Base-by-base conservation (phyloP, 2,329 filamentous ascomycete species). In the Didymella arachidicola region DNA sequence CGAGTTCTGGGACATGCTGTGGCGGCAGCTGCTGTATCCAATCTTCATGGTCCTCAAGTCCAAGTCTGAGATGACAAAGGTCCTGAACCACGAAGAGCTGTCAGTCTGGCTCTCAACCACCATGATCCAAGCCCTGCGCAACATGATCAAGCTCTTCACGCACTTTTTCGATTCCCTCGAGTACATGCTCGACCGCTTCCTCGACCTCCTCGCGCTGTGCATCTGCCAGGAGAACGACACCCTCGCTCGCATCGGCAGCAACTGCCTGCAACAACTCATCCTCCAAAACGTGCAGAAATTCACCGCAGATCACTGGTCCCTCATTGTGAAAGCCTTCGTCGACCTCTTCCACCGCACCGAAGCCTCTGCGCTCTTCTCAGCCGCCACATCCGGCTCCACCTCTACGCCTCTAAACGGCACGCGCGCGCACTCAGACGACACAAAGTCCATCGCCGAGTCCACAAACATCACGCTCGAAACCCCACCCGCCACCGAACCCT, bases 151-250 rank as follows among this genome's bases (percentile, higher is more conserved):
- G 0, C 86, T 99, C 25, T 99, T 99, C 77, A 99, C 96, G 0
- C 96, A 99, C 78, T 99, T 98, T 78, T 99, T 99, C 65, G 92
- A 96, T 59, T 89, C 93, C 0, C 81, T 99, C 10, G 93, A 98
- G 79, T 96, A 97, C 74, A 99, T 99, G 95, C 85, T 99, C 18
- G 93, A 97, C 77, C 86, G 95, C n/a, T 98, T 99, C 77, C 80
- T 99, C 36, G 94, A 98, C 76, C 86, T 99, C 19, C 82, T 99
- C 11, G 93, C 92, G 3, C 85, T 99, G 11, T 99, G 95, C 74
- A 99, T 99, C 63, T 98, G 94, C 75, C 95, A 99, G 77, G 95
- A 99, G 75, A 99, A 99, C 70, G 95, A 99, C 72, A 99, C 96
- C 0, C 94, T 99, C 65, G 96, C 95, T 2, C 87, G 96, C 25